Base-by-base conservation (phyloP, 176 grass and related monocot genomes). In the Saccharum officinarum region DNA sequence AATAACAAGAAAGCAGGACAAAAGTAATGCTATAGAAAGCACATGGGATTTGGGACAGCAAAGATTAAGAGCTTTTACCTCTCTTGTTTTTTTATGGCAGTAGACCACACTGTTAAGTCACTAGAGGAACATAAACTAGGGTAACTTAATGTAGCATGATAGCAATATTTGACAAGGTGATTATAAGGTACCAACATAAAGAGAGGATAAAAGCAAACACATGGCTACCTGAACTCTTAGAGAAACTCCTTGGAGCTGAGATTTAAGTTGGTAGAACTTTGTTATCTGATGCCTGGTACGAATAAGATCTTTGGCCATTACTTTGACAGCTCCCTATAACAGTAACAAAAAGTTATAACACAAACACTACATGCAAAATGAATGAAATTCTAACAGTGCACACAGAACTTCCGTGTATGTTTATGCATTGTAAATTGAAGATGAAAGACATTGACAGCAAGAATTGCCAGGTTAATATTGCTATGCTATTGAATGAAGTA, bases 241-340 rank as follows among this genome's bases (percentile, higher is more conserved):
- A 80, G 92, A 82, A 33, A 94, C 84, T 57, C 89, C 92, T 89
- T 92, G 92, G 8, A 94, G 92, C 72, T 94, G 92, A 75, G 89
- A 94, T 75, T 92, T 94, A 63, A 94, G 92, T 82, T 91, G 87
- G 80, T 94, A 94, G 37, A 94, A 94, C 74, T 94, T 94, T 92
- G 92, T 94, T 59, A 94, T 92, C 81, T 94, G 92, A 87, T 94
- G 92, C 81, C 92, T 80, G 17, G 92, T 94, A 45, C 89, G 92
- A 85, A 94, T 94, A 37, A 94, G 89, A 79, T 92, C 92, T 78
- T 90, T 94, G 3, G 89, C 92, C 92, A 94, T 94, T 71, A 94
- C 92, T 91, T 94, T 94, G 76, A 92, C 89, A 75, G 89, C 89
- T 52, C 92, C 87, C 89, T 94, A 14, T 47, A 79, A 79, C 10